Conservation (phyloP, 805 yeast species). For the Kregervanrija fluxuum region DNA sequence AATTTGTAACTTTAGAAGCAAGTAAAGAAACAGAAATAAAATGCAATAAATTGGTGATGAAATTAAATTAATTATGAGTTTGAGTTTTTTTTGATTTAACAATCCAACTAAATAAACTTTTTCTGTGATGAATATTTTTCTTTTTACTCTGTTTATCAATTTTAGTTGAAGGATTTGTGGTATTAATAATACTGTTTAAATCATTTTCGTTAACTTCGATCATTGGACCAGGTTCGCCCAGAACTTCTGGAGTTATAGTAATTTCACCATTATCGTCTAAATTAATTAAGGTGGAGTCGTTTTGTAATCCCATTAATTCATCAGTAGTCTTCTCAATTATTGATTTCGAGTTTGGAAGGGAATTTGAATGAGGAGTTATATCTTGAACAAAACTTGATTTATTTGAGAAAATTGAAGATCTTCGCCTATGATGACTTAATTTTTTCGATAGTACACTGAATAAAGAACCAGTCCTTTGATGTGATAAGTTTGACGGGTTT, state of each 20-base stretch:
- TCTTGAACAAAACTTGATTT: not conserved
- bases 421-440: conserved; percentile 20
- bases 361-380: not conserved
- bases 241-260: conserved; percentile 20
- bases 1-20: too few relatives aligned
- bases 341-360: conserved; percentile 9
- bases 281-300: conserved; percentile 16
- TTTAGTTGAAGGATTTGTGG: not conserved
- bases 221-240: conserved; percentile 32
- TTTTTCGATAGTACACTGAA: conserved; percentile 21
- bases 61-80: not conserved
- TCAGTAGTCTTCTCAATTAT: conserved; percentile 23
- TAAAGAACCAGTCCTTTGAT: conserved; percentile 19
- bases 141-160: not conserved
- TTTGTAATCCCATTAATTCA: conserved; percentile 19
- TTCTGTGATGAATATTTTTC: conserved; percentile 1
- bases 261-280: conserved; percentile 14
- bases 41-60: not conserved
- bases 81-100: conserved; percentile 5
- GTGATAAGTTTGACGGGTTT: conserved; percentile 1
- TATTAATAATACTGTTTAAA: conserved; percentile 1
- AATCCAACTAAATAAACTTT: conserved; percentile 7
- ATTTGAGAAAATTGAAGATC: conserved; percentile 13
- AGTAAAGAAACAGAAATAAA: too few relatives aligned
- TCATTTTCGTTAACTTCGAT: conserved; percentile 12